Conservation (phyloP, 495 filamentous ascomycete genomes). For the Penicillium nucicola region DNA sequence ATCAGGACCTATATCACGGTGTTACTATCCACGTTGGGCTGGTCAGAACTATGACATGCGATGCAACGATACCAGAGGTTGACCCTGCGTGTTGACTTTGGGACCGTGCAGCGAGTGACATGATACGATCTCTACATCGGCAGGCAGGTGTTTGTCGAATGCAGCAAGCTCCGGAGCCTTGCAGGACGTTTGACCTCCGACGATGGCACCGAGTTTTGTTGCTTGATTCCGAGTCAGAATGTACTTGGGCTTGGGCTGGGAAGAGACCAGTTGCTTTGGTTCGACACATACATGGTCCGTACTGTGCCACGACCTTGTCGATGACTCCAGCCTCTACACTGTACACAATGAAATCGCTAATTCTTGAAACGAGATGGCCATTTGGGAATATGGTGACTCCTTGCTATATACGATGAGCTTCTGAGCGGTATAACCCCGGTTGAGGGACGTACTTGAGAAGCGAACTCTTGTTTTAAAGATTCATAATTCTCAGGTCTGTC, state of each 20-base stretch:
- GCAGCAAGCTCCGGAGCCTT: constrained; percentile 95
- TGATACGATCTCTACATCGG: constrained; percentile 89
- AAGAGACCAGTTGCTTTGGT: constrained; percentile 4
- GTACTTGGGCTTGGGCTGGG: neutral
- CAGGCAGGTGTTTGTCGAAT: constrained; percentile 83
- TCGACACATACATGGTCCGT: constrained; percentile 78
- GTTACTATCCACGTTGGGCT: constrained; percentile 9
- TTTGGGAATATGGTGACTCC: constrained; percentile 68
- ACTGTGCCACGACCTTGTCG: constrained; percentile 76
- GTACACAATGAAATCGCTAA: constrained; percentile 97
- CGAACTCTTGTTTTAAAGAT: constrained; percentile 71
- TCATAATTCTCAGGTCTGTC: constrained; percentile 84
- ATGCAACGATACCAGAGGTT: constrained; percentile 66
- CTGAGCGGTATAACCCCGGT: constrained; percentile 33
- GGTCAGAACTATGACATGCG: neutral
- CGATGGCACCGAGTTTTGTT: constrained; percentile 88
- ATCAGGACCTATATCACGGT: constrained; percentile 65
- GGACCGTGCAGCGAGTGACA: constrained; percentile 97
- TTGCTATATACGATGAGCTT: constrained; percentile 45
- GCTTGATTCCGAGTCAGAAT: constrained; percentile 54
- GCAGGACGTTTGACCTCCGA: constrained; percentile 96
- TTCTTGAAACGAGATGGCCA: constrained; percentile 90
- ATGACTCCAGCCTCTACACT: constrained; percentile 92
- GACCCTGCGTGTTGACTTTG: constrained; percentile 77
- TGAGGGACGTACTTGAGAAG: constrained; percentile 58